Conservation (phyloP, 371 early-diverging fungal genomes). For the Chytridium lagenaria region DNA sequence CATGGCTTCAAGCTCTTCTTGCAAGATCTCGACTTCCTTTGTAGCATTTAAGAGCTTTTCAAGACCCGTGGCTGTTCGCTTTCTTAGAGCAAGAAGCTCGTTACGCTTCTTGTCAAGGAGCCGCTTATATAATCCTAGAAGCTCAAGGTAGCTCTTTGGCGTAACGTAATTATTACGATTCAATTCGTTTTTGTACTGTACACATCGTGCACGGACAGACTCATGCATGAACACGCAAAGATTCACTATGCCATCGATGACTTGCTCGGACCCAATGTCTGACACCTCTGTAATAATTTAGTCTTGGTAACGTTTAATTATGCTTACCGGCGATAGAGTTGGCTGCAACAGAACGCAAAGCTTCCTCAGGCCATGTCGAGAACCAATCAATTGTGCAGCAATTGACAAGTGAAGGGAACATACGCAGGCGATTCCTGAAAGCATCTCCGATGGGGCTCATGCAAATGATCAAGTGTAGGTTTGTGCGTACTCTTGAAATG, state of each 20-base stretch:
- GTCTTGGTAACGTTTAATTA: background rate
- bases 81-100: constrained; percentile 60
- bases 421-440: constrained; percentile 62
- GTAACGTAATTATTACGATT: constrained; percentile 64
- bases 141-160: constrained; percentile 63
- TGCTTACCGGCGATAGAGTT: constrained; percentile 50
- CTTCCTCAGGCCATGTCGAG: constrained; percentile 70
- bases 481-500: constrained; percentile 49
- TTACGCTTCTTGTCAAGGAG: constrained; percentile 62
- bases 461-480: constrained; percentile 63
- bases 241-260: constrained; percentile 65
- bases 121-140: constrained; percentile 58
- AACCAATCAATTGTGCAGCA: constrained; percentile 72
- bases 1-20: constrained; percentile 66
- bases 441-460: constrained; percentile 70
- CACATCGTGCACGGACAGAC: constrained; percentile 57
- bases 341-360: constrained; percentile 61
- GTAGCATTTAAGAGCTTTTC: constrained; percentile 65
- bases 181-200: constrained; percentile 57
- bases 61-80: constrained; percentile 63
- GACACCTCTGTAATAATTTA: constrained; percentile 47
- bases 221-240: constrained; percentile 68
- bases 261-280: constrained; percentile 63
- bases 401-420: constrained; percentile 69
- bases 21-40: constrained; percentile 65